A percentile compares a stretch with the other conserved stretches of the same genome.
These are phyloP conservation scores for Dimargaris cristalligena DNA, from an alignment of 192 early-diverging fungal genomes.

Conservation along the genomic window DNA sequence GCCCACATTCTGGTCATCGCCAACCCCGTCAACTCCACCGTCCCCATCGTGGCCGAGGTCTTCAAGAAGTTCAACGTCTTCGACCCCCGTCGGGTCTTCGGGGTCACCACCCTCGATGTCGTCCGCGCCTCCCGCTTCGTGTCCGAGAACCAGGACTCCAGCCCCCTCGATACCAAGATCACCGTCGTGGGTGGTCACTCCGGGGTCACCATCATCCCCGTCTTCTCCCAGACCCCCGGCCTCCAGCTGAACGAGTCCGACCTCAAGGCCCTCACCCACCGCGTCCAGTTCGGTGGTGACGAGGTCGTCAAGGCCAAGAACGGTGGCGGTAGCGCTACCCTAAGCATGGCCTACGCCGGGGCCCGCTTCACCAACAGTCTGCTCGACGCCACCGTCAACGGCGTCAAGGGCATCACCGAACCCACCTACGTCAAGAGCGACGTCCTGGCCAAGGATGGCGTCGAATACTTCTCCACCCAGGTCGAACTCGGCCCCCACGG, in stretches of 20 bases:
- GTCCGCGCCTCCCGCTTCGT: slow-evolving; percentile 95
- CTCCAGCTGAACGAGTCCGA: slow-evolving; percentile 66
- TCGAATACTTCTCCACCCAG: slow-evolving; percentile 64
- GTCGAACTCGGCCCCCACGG: slow-evolving; percentile 70
- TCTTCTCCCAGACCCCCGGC: slow-evolving; percentile 63
- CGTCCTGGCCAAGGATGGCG: slow-evolving; percentile 37
- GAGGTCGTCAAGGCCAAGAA: slow-evolving; percentile 99
- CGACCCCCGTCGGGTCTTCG: slow-evolving; percentile 67
- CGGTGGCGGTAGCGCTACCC: slow-evolving; percentile 76
- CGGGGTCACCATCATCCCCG: slow-evolving; percentile 91
- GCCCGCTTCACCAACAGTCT: slow-evolving; percentile 85
- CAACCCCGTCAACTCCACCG: slow-evolving; percentile 95
- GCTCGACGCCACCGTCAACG: slow-evolving; percentile 56
- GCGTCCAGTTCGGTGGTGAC: slow-evolving; percentile 98
- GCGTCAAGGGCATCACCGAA: slow-evolving; percentile 73
- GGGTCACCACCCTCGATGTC: slow-evolving; percentile 93
- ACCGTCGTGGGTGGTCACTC: slow-evolving; percentile 92
- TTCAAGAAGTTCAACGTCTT: slow-evolving; percentile 76
- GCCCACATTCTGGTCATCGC: slow-evolving; percentile 78
- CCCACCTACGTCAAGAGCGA: slow-evolving; percentile 67
- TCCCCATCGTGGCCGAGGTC: slow-evolving; percentile 82
- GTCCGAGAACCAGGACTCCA: slow-evolving; percentile 52
- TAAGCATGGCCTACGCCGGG: slow-evolving; percentile 79
- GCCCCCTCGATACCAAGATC: slow-evolving; percentile 57
- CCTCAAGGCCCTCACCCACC: slow-evolving; percentile 77